Conservation (phyloP, 78 protist genomes). For the Emiliania huxleyi region DNA sequence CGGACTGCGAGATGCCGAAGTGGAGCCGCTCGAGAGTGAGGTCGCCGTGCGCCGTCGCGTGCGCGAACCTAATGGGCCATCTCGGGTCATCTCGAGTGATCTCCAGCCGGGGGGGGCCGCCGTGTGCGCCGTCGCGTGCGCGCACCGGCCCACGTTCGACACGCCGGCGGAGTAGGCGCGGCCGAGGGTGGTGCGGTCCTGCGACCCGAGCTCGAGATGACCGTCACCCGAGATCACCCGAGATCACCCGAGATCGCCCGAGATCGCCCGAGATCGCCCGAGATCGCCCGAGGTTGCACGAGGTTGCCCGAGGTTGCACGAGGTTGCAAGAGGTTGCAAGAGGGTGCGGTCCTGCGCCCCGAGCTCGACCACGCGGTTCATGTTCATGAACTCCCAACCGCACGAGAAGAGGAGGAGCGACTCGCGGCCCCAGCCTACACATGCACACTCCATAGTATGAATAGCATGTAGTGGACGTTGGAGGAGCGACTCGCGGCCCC, state of each 20-base stretch:
- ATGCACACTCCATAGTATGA: too few species aligned
- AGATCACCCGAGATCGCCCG: not conserved
- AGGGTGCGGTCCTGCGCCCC: not conserved
- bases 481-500: too few species aligned
- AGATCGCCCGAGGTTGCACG: not conserved
- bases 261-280: too few species aligned
- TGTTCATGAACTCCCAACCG: conserved; percentile 22
- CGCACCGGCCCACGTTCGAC: not conserved
- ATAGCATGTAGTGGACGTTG: too few species aligned
- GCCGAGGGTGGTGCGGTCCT: not conserved
- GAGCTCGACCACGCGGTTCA: conserved; percentile 8
- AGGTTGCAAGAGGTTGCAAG: not conserved
- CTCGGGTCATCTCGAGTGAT: too few species aligned
- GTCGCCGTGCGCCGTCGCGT: not conserved
- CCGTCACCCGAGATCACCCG: not conserved
- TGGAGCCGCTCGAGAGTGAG: not conserved
- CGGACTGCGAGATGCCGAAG: not conserved
- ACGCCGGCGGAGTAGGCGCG: not conserved
- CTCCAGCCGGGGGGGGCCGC: too few species aligned
- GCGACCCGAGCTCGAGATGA: not conserved
- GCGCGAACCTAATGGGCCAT: too few species aligned
- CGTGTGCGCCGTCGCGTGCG: not conserved
- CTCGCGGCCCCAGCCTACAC: conserved; percentile 4
- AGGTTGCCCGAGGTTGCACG: not conserved
- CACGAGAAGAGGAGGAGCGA: not conserved